Evolutionary conservation across 371 early-diverging fungal genomes (phyloP).

Genomic region (Parasitella parasitica): DNA sequence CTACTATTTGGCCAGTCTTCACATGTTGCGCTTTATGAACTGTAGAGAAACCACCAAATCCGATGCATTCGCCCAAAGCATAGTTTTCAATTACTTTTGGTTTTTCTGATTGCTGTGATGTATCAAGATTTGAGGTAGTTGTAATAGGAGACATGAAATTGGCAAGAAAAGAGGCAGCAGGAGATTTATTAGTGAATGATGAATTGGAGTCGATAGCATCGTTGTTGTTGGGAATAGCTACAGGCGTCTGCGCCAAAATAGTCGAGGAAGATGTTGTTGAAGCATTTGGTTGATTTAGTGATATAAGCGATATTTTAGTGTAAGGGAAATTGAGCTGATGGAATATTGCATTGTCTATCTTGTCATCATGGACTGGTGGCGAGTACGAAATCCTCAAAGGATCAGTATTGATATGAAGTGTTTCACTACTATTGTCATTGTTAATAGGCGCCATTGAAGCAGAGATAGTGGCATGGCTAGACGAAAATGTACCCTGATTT

Average conservation of each 20-base stretch:
- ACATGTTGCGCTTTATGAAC: constrained; percentile 59
- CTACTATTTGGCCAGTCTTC: constrained; percentile 38
- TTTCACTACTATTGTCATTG: not conserved
- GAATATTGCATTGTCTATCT: constrained; percentile 17
- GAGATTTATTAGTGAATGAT: constrained; percentile 30
- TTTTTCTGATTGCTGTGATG: not conserved
- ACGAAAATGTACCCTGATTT: not conserved
- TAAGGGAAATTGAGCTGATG: constrained; percentile 30
- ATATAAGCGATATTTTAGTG: not conserved
- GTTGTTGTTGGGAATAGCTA: not conserved
- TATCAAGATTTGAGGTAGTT: not conserved
- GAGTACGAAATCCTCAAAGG: constrained; percentile 28
- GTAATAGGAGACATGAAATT: constrained; percentile 42
- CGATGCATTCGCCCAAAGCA: constrained; percentile 56
- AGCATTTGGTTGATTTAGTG: not conserved
- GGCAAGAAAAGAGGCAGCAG: constrained; percentile 64
- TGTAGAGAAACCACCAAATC: constrained; percentile 66
- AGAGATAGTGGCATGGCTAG: not conserved
- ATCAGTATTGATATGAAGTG: constrained; percentile 17
- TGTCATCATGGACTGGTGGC: not conserved
- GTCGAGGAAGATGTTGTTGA: not conserved
- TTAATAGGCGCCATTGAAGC: not conserved
- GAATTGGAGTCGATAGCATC: not conserved
- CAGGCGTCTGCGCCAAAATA: not conserved
- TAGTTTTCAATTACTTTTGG: constrained; percentile 66